These are phyloP conservation scores for Suillus bovinus DNA, from an alignment of 768 basidiomycete genomes.

Conservation along the genomic window DNA sequence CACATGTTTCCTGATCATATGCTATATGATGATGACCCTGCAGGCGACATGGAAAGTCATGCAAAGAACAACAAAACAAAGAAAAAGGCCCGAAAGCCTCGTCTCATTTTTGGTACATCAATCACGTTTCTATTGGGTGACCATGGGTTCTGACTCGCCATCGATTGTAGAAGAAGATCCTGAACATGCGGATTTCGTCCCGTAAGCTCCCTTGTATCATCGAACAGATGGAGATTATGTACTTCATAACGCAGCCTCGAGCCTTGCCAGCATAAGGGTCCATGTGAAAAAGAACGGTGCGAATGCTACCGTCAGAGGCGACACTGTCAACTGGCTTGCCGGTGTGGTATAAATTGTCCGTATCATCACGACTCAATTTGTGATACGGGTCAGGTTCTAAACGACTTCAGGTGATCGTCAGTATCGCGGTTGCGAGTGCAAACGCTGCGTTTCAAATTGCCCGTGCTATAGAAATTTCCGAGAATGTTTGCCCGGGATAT, in stretches of 20 bases:
- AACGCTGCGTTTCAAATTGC: conserved; percentile 32
- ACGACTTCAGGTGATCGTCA: conserved; percentile 39
- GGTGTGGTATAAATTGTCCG: conserved; percentile 46
- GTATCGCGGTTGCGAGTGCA: conserved; percentile 45
- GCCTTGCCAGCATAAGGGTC: conserved; percentile 50
- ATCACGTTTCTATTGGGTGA: not conserved
- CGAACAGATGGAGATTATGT: not conserved
- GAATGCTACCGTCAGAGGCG: conserved; percentile 38
- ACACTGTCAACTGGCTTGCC: conserved; percentile 50
- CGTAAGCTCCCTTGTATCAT: conserved; percentile 15
- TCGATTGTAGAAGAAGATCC: conserved; percentile 15
- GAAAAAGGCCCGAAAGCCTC: conserved; percentile 4
- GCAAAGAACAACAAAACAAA: conserved; percentile 6
- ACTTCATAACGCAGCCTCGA: conserved; percentile 22
- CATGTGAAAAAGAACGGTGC: conserved; percentile 44
- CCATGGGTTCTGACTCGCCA: not conserved
- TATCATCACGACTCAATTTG: not conserved
- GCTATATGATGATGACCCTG: conserved; percentile 16
- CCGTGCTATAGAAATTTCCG: conserved; percentile 34
- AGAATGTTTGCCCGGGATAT: conserved; percentile 58
- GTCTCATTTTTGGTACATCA: conserved; percentile 18
- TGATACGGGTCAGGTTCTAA: conserved; percentile 20
- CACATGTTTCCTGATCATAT: conserved; percentile 20
- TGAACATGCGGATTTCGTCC: not conserved
- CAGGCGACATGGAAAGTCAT: conserved; percentile 5